Percentiles rank a stretch among this genome's conserved stretches.
These are phyloP conservation scores for Penicillium pancosmium DNA, from an alignment of 495 filamentous ascomycete species.

Conservation along the genomic window DNA sequence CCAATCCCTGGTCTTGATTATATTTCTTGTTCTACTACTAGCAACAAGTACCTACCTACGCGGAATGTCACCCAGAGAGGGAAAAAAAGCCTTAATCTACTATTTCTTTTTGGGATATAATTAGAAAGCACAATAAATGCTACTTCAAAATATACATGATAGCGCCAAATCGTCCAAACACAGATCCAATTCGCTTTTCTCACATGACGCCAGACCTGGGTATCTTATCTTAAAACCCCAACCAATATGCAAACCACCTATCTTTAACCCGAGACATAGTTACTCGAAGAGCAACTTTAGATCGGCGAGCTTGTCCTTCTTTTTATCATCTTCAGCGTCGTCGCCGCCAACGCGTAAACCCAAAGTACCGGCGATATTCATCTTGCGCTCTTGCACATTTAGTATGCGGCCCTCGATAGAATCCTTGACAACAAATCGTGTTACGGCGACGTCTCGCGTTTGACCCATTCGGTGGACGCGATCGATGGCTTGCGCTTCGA, in stretches of 20 bases:
- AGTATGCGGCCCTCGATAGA: conserved; percentile 96
- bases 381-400: conserved; percentile 92
- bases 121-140: not conserved
- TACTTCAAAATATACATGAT: not conserved
- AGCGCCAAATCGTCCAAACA: not conserved
- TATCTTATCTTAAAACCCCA: not conserved
- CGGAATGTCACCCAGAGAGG: too few species aligned
- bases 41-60: too few species aligned
- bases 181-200: not conserved
- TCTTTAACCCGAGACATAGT: not conserved
- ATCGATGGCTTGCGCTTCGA: conserved; percentile 97
- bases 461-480: conserved; percentile 99
- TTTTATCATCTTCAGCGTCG: conserved; percentile 89
- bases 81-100: not conserved
- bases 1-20: too few species aligned
- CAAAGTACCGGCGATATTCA: conserved; percentile 78
- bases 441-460: conserved; percentile 79
- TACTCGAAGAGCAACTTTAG: conserved; percentile 88
- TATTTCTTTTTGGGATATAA: not conserved
- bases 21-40: too few species aligned
- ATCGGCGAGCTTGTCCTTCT: conserved; percentile 87
- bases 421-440: conserved; percentile 82
- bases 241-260: conserved; percentile 1
- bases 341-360: conserved; percentile 69
- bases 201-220: not conserved